A percentile compares a stretch with the other conserved stretches of the same genome.
phyloP scores from a whole-genome alignment of 257 asterid genomes.

The Penstemon davidsonii region DNA sequence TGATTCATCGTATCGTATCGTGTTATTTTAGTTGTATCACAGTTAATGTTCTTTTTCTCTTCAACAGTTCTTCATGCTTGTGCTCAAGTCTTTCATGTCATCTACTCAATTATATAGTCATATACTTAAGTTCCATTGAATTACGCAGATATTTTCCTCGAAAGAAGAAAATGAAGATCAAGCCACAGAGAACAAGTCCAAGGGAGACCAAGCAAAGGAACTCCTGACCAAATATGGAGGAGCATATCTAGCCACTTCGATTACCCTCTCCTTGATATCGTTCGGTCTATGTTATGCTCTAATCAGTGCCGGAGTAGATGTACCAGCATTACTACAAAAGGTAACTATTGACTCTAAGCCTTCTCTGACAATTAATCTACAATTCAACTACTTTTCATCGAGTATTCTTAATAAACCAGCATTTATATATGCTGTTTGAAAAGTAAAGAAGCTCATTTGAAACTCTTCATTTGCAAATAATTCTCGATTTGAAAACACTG shows the following conservation, averaged over 20 bases:
- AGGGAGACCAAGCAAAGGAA: conserved; percentile 87
- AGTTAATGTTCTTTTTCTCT: not conserved
- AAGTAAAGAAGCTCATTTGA: too few relatives aligned
- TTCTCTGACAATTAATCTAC: too few relatives aligned
- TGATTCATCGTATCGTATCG: not conserved
- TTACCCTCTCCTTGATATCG: conserved; percentile 86
- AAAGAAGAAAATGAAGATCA: conserved; percentile 49
- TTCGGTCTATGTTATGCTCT: conserved; percentile 82
- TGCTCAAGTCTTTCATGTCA: not conserved
- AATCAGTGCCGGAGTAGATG: conserved; percentile 83
- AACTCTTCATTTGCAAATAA: too few relatives aligned
- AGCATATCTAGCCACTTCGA: conserved; percentile 91
- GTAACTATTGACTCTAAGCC: conserved; percentile 24
- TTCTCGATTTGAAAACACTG: too few relatives aligned
- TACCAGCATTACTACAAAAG: conserved; percentile 73
- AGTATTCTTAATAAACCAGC: too few relatives aligned
- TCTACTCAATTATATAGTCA: not conserved
- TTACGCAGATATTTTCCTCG: conserved; percentile 70
- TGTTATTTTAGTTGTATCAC: not conserved
- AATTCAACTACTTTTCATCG: too few relatives aligned
- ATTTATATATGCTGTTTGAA: too few relatives aligned
- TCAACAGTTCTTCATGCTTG: not conserved
- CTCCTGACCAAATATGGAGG: conserved; percentile 94
- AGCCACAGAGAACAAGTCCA: conserved; percentile 51
- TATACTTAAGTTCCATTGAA: not conserved